Evolutionary conservation across 2,329 filamentous ascomycete genomes (phyloP).

Genomic region (Phaeosphaeria sp.): DNA sequence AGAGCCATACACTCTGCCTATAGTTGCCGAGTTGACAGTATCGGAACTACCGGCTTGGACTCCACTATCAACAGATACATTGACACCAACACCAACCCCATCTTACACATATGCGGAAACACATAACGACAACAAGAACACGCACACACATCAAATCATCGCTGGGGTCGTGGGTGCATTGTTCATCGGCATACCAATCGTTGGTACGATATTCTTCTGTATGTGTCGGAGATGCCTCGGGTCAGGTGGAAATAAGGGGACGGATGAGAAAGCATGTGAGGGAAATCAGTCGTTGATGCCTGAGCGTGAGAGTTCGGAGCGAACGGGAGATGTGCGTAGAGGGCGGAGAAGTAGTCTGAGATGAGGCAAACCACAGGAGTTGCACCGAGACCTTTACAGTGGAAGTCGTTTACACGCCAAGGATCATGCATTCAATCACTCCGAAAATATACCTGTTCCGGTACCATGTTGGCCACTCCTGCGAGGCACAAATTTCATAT

Average conservation of each 20-base stretch:
- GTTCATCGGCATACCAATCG: neutral
- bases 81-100: neutral
- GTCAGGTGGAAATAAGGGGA: neutral
- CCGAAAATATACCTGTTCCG: no score
- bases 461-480: no score
- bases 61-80: neutral
- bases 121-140: conserved; percentile 4
- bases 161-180: neutral
- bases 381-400: no score
- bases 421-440: no score
- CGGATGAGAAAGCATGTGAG: neutral
- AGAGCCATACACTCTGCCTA: neutral
- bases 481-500: neutral
- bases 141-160: neutral
- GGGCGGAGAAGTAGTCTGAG: neutral
- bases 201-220: neutral
- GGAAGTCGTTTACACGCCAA: no score
- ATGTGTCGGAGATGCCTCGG: neutral
- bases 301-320: neutral
- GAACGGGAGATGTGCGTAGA: neutral
- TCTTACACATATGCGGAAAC: conserved; percentile 1
- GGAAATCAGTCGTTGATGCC: neutral
- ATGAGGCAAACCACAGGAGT: no score
- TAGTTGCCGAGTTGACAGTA: neutral
- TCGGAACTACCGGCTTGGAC: neutral